Conservation (phyloP, 805 yeast species). For the Saturnispora kantuleensis region DNA sequence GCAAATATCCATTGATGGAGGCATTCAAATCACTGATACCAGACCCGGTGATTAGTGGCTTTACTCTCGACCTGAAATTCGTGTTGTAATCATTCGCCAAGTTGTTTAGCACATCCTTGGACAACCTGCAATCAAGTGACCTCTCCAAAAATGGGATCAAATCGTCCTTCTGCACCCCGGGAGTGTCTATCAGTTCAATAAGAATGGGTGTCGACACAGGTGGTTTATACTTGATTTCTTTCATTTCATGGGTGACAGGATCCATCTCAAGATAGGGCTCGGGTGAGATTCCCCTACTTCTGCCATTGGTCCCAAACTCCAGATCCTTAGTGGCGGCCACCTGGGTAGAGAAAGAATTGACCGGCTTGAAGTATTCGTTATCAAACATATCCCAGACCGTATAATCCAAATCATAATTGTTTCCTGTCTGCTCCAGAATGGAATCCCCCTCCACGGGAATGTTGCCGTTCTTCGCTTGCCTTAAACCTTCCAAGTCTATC, state of each 20-base stretch:
- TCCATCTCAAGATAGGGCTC: neutral
- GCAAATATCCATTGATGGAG: slow-evolving; percentile 61
- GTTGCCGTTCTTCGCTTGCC: neutral
- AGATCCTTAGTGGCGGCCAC: slow-evolving; percentile 7
- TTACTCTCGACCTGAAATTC: slow-evolving; percentile 32
- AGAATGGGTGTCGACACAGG: slow-evolving; percentile 52
- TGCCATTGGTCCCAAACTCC: no score
- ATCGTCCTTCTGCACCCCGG: slow-evolving; percentile 55
- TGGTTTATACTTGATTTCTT: slow-evolving; percentile 27
- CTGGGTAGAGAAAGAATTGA: slow-evolving; percentile 11
- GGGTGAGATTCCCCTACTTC: slow-evolving; percentile 2
- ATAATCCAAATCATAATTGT: slow-evolving; percentile 24
- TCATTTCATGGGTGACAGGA: slow-evolving; percentile 2
- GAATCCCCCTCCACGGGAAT: neutral
- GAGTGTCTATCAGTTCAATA: slow-evolving; percentile 66
- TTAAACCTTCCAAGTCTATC: slow-evolving; percentile 4
- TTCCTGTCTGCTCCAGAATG: slow-evolving; percentile 13
- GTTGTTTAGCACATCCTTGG: slow-evolving; percentile 47
- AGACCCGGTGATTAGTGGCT: slow-evolving; percentile 62
- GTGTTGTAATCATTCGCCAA: slow-evolving; percentile 23
- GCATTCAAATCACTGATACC: slow-evolving; percentile 76
- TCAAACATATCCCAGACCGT: slow-evolving; percentile 14
- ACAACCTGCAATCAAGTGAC: slow-evolving; percentile 52
- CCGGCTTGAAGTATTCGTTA: slow-evolving; percentile 10
- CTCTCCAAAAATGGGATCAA: slow-evolving; percentile 71